Evolutionary conservation across 2,329 filamentous ascomycete species (phyloP).

Genomic region (Xylariaceae sp.): DNA sequence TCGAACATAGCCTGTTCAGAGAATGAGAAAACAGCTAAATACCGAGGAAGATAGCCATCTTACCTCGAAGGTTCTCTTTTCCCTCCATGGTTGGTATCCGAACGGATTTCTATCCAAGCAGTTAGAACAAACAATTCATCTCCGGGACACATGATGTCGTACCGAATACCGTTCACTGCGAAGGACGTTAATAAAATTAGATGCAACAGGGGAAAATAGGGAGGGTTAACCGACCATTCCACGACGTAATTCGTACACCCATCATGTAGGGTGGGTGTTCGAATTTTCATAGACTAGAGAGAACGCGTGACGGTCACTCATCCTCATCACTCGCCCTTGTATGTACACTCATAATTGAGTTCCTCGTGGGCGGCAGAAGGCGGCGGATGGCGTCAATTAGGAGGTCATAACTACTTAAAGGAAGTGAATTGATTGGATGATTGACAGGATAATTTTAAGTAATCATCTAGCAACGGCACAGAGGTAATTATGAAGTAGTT

Average conservation of each 20-base stretch:
- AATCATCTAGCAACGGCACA: neutral
- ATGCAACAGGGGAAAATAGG: neutral
- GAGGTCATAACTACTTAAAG: too few species aligned
- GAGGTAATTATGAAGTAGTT: neutral
- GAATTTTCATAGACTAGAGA: neutral
- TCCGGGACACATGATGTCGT: slow-evolving; percentile 16
- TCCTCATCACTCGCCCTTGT: neutral
- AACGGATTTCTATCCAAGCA: slow-evolving; percentile 69
- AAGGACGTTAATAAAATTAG: slow-evolving; percentile 27
- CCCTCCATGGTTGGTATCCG: slow-evolving; percentile 80
- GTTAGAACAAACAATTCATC: slow-evolving; percentile 15
- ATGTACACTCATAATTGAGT: neutral
- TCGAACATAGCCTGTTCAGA: slow-evolving; percentile 81
- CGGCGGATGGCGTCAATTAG: neutral
- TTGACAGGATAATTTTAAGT: too few species aligned
- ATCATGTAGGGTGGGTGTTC: slow-evolving; percentile 48
- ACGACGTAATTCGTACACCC: slow-evolving; percentile 80
- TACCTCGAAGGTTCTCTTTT: slow-evolving; percentile 70
- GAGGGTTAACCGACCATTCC: slow-evolving; percentile 67
- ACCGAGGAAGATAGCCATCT: slow-evolving; percentile 2
- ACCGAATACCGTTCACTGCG: slow-evolving; percentile 80
- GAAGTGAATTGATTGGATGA: too few species aligned
- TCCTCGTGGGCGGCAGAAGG: neutral
- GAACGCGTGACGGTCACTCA: neutral
- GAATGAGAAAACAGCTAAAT: slow-evolving; percentile 3